A percentile compares a stretch with the other conserved stretches of the same genome.
These are phyloP conservation scores for Favolaschia claudopus DNA, from an alignment of 768 basidiomycete species.

Conservation along the genomic window DNA sequence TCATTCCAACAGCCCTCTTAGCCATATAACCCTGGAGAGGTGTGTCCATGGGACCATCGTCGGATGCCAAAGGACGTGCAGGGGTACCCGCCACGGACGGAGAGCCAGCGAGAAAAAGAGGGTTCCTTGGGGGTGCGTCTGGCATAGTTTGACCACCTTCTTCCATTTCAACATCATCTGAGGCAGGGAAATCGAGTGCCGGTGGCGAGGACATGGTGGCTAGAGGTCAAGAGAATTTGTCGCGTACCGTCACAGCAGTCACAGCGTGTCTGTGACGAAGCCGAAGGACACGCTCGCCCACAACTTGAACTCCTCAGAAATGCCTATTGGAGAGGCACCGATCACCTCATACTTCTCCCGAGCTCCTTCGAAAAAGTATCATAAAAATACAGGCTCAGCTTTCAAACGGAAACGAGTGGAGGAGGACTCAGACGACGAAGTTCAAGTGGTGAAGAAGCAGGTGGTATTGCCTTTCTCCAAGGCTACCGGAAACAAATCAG, in stretches of 20 bases:
- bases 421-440: background rate
- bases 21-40: slow-evolving; percentile 57
- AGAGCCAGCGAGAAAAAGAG: slow-evolving; percentile 63
- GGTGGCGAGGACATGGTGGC: slow-evolving; percentile 73
- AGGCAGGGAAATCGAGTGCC: slow-evolving; percentile 68
- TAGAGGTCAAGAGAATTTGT: background rate
- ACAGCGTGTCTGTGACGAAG: slow-evolving; percentile 3
- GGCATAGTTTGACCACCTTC: slow-evolving; percentile 49
- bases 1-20: slow-evolving; percentile 61
- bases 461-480: slow-evolving; percentile 4
- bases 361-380: slow-evolving; percentile 11
- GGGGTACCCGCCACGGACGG: slow-evolving; percentile 63
- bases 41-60: slow-evolving; percentile 44
- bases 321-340: slow-evolving; percentile 19
- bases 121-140: slow-evolving; percentile 49
- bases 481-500: background rate
- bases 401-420: slow-evolving; percentile 14
- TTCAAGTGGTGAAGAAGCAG: slow-evolving; percentile 1
- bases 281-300: background rate
- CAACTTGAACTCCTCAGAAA: background rate
- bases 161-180: slow-evolving; percentile 68
- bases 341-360: slow-evolving; percentile 29
- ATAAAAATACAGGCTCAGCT: background rate
- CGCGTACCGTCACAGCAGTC: slow-evolving; percentile 2
- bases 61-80: slow-evolving; percentile 43